These are phyloP conservation scores for Tylopilus felleus DNA, from an alignment of 768 basidiomycete genomes.

Conservation along the genomic window DNA sequence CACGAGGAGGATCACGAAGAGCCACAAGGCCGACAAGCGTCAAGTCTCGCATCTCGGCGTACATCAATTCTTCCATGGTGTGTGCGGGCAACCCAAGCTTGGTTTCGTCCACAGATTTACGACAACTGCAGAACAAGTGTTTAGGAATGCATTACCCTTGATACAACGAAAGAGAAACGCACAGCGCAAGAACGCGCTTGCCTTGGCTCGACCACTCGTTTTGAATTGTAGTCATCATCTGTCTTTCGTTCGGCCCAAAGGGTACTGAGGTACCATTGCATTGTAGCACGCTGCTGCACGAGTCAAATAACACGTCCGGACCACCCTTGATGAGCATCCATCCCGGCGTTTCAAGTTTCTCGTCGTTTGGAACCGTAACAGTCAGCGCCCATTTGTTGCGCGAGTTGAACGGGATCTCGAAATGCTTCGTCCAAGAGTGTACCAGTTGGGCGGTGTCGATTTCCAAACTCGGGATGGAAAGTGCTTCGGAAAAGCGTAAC, in stretches of 20 bases:
- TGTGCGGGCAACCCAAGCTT: constrained; percentile 21
- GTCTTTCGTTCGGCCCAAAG: constrained; percentile 24
- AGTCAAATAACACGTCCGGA: constrained; percentile 49
- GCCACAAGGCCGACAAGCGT: constrained; percentile 50
- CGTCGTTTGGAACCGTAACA: constrained; percentile 22
- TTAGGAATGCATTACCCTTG: not conserved
- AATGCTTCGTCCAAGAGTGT: constrained; percentile 22
- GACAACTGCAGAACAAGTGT: constrained; percentile 20
- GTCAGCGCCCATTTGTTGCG: constrained; percentile 58
- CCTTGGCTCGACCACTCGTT: constrained; percentile 47
- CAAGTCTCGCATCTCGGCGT: constrained; percentile 36
- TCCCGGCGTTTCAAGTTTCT: constrained; percentile 5
- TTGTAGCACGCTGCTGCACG: constrained; percentile 34
- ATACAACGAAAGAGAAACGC: not conserved
- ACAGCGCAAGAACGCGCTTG: constrained; percentile 52
- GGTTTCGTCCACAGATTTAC: constrained; percentile 24
- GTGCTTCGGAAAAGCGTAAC: constrained; percentile 42
- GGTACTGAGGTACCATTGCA: constrained; percentile 32
- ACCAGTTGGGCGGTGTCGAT: constrained; percentile 21
- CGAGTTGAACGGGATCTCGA: constrained; percentile 45
- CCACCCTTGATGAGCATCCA: constrained; percentile 55
- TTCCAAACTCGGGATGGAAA: constrained; percentile 19
- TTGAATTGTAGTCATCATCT: constrained; percentile 29
- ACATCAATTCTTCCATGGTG: constrained; percentile 39
- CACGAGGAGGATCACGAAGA: constrained; percentile 58